Percentiles rank a stretch among this genome's conserved stretches.
Conservation (phyloP, 176 grass and related monocot species). For the Aegilops umbellulata region DNA sequence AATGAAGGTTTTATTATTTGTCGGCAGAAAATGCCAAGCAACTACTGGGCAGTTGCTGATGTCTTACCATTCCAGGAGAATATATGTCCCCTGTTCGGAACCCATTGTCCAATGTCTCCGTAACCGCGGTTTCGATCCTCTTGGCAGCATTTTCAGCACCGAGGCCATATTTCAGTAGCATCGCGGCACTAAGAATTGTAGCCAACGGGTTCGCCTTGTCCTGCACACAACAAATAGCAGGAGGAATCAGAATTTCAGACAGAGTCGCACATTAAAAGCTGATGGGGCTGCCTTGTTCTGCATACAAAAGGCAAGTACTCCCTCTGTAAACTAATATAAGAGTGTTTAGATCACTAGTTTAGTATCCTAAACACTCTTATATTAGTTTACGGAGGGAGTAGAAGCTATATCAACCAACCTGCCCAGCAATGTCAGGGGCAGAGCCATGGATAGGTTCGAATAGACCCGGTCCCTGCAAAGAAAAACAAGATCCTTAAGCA, state of each 20-base stretch:
- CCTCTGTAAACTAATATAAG: too few relatives aligned
- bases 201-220: constrained; percentile 97
- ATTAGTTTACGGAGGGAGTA: too few relatives aligned
- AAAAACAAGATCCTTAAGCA: background rate
- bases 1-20: too few relatives aligned
- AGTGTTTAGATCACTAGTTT: too few relatives aligned
- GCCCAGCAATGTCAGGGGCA: constrained; percentile 90
- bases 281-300: background rate
- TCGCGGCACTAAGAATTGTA: constrained; percentile 81
- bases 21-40: too few relatives aligned
- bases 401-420: constrained; percentile 66
- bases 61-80: constrained; percentile 70
- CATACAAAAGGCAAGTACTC: too few relatives aligned
- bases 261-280: background rate
- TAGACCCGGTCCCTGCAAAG: constrained; percentile 73
- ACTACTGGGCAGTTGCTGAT: too few relatives aligned
- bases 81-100: constrained; percentile 89
- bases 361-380: too few relatives aligned
- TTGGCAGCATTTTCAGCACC: constrained; percentile 86
- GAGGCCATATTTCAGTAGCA: constrained; percentile 85
- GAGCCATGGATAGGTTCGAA: constrained; percentile 98
- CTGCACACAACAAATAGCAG: constrained; percentile 37
- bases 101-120: constrained; percentile 65
- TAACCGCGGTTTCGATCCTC: constrained; percentile 77
- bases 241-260: constrained; percentile 14